Evolutionary conservation across 352 stramenopile species (phyloP).

Genomic region (Aphanomyces invadans): DNA sequence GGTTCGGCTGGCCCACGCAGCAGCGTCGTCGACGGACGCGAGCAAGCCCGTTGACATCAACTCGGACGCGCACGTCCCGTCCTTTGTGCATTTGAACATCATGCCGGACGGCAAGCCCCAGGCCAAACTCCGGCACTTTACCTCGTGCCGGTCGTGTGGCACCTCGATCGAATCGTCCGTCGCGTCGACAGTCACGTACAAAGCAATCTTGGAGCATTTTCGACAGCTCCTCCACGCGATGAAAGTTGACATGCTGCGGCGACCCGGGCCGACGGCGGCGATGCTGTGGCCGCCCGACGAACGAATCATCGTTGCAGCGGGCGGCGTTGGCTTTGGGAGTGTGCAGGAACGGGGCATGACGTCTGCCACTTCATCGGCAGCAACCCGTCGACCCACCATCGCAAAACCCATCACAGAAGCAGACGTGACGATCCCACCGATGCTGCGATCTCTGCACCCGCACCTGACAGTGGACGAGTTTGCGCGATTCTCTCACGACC

Average conservation of each 20-base stretch:
- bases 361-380: neutral
- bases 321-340: constrained; percentile 90
- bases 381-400: constrained; percentile 27
- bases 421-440: constrained; percentile 83
- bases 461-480: constrained; percentile 80
- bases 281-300: constrained; percentile 87
- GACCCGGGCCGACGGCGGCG: constrained; percentile 24
- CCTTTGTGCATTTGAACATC: constrained; percentile 35
- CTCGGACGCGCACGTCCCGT: constrained; percentile 53
- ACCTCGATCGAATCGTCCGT: constrained; percentile 48
- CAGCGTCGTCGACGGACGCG: neutral
- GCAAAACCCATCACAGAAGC: constrained; percentile 29
- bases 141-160: constrained; percentile 82
- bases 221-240: constrained; percentile 57
- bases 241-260: constrained; percentile 26
- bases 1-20: constrained; percentile 47
- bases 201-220: constrained; percentile 92
- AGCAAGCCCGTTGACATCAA: constrained; percentile 55
- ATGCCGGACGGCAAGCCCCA: constrained; percentile 27
- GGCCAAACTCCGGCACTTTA: constrained; percentile 26
- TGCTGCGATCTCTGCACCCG: constrained; percentile 89
- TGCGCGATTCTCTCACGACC: constrained; percentile 81
- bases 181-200: constrained; percentile 87
- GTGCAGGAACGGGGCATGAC: constrained; percentile 36
- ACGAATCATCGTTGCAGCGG: constrained; percentile 81